A percentile compares a stretch with the other conserved stretches of the same genome.
phyloP scores from a whole-genome alignment of 306 rosid genomes.

The Begonia peltatifolia region DNA sequence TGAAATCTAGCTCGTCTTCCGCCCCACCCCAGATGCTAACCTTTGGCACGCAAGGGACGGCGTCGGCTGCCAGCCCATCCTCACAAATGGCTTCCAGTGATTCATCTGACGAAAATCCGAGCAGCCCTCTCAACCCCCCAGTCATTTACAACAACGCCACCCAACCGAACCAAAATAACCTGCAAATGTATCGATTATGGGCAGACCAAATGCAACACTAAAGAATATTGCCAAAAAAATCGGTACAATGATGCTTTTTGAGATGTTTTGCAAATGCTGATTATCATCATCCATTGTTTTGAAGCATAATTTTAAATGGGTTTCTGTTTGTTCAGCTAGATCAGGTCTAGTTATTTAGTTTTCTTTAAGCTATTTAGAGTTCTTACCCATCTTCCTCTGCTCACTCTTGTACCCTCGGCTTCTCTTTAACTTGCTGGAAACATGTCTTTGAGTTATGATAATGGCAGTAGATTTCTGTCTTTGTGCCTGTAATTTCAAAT shows the following conservation, averaged over 20 bases:
- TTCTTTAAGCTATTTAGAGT: not conserved
- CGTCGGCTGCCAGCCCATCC: slow-evolving; percentile 29
- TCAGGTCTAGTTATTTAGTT: not conserved
- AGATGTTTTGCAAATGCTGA: no score
- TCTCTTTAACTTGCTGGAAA: no score
- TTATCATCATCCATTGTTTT: slow-evolving; percentile 11
- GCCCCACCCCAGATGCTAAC: slow-evolving; percentile 37
- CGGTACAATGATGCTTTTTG: no score
- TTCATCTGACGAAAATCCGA: slow-evolving; percentile 55
- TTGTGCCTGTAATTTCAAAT: no score
- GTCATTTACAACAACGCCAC: slow-evolving; percentile 26
- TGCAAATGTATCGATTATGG: slow-evolving; percentile 50
- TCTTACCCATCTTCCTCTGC: not conserved
- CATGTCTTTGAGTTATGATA: no score
- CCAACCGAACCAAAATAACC: slow-evolving; percentile 30
- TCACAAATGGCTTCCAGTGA: slow-evolving; percentile 56
- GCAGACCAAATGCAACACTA: slow-evolving; percentile 52
- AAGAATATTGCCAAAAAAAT: slow-evolving; percentile 3
- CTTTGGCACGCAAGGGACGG: slow-evolving; percentile 33
- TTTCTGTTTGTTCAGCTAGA: not conserved
- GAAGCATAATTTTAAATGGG: not conserved
- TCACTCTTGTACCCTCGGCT: not conserved
- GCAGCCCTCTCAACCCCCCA: slow-evolving; percentile 35
- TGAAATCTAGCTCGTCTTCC: slow-evolving; percentile 35
- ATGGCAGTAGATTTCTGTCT: no score